Percentiles rank a stretch among this genome's conserved stretches.
Evolutionary conservation across 2,329 filamentous ascomycete species (phyloP).

Genomic region (Nakataea oryzae): DNA sequence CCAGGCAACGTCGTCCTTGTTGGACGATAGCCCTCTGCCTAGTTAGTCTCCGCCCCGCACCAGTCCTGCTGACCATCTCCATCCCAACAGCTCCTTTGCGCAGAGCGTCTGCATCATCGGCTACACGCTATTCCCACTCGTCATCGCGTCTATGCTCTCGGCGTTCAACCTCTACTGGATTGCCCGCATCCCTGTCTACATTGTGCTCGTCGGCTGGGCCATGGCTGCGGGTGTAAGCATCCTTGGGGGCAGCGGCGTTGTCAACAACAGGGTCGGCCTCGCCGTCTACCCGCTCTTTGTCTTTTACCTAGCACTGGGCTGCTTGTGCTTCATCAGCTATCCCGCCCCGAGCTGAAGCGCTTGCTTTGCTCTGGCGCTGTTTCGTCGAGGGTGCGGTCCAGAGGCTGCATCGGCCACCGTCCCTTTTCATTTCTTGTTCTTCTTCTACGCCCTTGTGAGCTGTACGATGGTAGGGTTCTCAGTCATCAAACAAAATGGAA

Average conservation of each 20-base stretch:
- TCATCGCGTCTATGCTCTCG: conserved; percentile 83
- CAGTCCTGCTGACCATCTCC: background rate
- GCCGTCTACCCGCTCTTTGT: conserved; percentile 92
- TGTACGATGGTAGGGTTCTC: background rate
- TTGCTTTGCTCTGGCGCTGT: too few relatives aligned
- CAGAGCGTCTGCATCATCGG: conserved; percentile 97
- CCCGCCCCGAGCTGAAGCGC: background rate
- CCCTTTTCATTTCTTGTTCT: background rate
- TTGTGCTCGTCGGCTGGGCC: conserved; percentile 83
- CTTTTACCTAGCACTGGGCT: conserved; percentile 88
- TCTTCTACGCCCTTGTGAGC: background rate
- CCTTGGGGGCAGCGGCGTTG: conserved; percentile 85
- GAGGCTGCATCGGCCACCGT: background rate
- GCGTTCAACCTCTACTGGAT: conserved; percentile 72
- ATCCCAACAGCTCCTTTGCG: conserved; percentile 69
- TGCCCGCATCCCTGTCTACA: conserved; percentile 79
- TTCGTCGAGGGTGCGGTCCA: background rate
- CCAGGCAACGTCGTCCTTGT: background rate
- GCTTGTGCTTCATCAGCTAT: conserved; percentile 94
- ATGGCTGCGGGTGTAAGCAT: conserved; percentile 94
- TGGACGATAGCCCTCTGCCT: background rate
- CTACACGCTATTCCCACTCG: conserved; percentile 93
- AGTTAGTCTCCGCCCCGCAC: background rate
- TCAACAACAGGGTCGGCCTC: conserved; percentile 87
- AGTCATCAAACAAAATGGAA: background rate